Evolutionary conservation across 306 rosid species (phyloP).

Genomic region (Cucumis cinereus): DNA sequence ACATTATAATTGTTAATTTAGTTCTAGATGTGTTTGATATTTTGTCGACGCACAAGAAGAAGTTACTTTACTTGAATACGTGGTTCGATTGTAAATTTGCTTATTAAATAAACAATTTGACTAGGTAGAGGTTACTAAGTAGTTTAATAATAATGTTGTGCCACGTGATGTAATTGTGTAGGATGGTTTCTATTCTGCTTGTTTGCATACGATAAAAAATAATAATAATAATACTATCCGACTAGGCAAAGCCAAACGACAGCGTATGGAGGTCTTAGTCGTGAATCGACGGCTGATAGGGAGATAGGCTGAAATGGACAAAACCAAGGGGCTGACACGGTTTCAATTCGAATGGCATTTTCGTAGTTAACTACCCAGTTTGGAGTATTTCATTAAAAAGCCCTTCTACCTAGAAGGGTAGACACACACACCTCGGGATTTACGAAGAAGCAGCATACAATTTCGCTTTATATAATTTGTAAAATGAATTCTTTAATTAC

Average conservation of each 20-base stretch:
- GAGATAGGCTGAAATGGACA: not conserved
- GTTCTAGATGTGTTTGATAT: too few species aligned
- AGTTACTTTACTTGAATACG: too few species aligned
- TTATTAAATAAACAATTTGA: too few species aligned
- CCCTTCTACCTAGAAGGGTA: not conserved
- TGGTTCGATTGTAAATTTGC: too few species aligned
- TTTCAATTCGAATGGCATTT: not conserved
- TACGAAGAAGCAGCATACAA: not conserved
- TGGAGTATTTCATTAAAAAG: not conserved
- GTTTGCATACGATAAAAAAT: too few species aligned
- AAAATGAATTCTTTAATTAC: not conserved
- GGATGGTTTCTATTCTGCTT: too few species aligned
- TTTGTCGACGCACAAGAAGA: too few species aligned
- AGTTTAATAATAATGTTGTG: too few species aligned
- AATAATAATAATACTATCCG: too few species aligned
- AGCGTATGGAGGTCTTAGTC: not conserved
- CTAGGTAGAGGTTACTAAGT: too few species aligned
- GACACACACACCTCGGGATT: not conserved
- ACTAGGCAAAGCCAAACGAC: not conserved
- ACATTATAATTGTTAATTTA: too few species aligned
- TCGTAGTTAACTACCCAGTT: not conserved
- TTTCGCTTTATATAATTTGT: not conserved
- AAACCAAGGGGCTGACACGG: conserved; percentile 1
- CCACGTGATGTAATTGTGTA: too few species aligned
- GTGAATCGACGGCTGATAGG: not conserved